Base-by-base conservation (phyloP, 2,329 filamentous ascomycete species). In the Aurifilum marmelostoma region DNA sequence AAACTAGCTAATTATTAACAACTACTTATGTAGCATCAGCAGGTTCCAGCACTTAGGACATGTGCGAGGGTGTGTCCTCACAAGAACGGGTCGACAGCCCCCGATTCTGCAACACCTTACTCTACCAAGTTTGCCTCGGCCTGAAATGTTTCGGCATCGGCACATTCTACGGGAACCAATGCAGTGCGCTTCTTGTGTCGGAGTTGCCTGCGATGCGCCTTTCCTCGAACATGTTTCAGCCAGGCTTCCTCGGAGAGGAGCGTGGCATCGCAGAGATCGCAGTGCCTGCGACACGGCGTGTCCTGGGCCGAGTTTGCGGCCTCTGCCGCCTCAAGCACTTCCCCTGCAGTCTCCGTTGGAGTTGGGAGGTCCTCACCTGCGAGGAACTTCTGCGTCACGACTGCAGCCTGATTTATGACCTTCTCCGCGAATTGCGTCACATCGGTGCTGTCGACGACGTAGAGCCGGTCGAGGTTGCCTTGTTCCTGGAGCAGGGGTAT, bases 371-470 rank as follows among this genome's bases (percentile, higher is more conserved):
- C 60, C 50, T 85, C 78, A 0, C 85, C 86, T 0, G 79, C 75
- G 0, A 97, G 83, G 74, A 97, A 97, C 0, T 80, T 77, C 16
- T 81, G 76, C 0, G 90, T 86, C 37, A 97, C 79, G 0, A 82
- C 77, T 1, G 87, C 80, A 0, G 92, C 94, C 2, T 89, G 89
- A 1, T 83, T 79, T 1, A 88, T 83, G 2, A 97, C 92, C n/a
- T 84, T 81, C 0, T 83, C 77, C 0, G 84, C 74, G 85, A 92
- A 97, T 1, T 79, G 75, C 0, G 82, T 75, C 2, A 90, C 81
- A 73, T 96, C 85, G 2, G 91, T 93, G 71, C 92, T 92, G 79
- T 99, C 93, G 1, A 98, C 80, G 1, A 98, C 80, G 77, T 92
- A 98, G 1, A 97, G 82, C 47, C 82, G 87, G 29, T 86, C 78